Base-by-base conservation (phyloP, 148 eudicot species). In the Cornus controversa region DNA sequence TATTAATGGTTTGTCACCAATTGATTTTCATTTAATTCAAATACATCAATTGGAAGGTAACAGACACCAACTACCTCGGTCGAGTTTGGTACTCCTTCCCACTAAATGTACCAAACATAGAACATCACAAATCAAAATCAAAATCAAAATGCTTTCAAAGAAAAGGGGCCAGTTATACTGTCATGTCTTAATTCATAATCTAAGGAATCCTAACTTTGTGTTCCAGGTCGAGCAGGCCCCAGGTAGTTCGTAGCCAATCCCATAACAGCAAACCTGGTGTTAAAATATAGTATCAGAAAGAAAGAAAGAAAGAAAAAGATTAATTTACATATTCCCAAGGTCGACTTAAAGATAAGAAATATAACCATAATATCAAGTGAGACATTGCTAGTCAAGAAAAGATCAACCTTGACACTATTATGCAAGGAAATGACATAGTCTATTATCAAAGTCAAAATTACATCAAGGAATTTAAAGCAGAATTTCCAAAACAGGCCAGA, bases 181-280 rank as follows among this genome's bases (percentile, higher is more conserved):
- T 20, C 62, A 40, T 10, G 26, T 42, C 70, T 23, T 0, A 1
- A 8, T 37, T 58, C 25, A 18, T 18, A n/a, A 26, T 42, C 27
- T 3, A 45, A 45, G 62, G 20, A 31, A 76, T 53, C 72, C 57
- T 34, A 76, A 67, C 66, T 53, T 31, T 68, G 22, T 67, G 37
- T 47, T 13, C 14, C 72, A 8, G 79, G 78, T 66, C 78, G 71
- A 75, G 82, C 75, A 7, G 90, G 90, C 26, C 90, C 88, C 72
- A 87, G 80, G 86, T 89, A 89, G 79, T 87, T 89, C 0, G 90
- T 87, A 57, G 84, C 72, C 80, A 89, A 73, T 70, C 92, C 92
- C 92, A 89, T 89, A 34, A 89, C 79, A 31, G 90, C 90, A 82
- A 89, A 89, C 92, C 92, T 89, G 82, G 37, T 15, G 37, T 54